Base-by-base conservation (phyloP, 768 basidiomycete species). In the Kwoniella dejecticola region DNA sequence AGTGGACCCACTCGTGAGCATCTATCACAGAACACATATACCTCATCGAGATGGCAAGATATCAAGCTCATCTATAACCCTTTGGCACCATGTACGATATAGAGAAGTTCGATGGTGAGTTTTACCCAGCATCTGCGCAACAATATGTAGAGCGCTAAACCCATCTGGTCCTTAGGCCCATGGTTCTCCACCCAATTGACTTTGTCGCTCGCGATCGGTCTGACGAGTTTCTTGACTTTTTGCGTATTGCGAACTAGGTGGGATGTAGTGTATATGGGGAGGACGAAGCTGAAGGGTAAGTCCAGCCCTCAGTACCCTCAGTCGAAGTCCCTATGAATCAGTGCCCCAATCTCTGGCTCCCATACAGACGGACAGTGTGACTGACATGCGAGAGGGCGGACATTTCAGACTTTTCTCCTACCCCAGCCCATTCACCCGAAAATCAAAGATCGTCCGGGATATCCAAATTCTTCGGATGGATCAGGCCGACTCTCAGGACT, bases 151-250 rank as follows among this genome's bases (percentile, higher is more conserved):
- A 29, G 7, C 3, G 50, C 21, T 49, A 29, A 30, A 27, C 17
- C 11, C 33, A 27, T 40, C 31, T 31, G 21, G 11, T 21, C 19
- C 19, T 0, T n/a, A 73, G 94, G 95, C 0, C 92, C 93, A 31
- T 98, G 96, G 96, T 89, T 99, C 79, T 86, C 86, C 21, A 96
- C 94, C 1, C 95, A 98, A 77, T 81, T 95, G 17, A 79, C 83
- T 2, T 85, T 98, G 30, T 89, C 95, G 3, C 81, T 84, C 12
- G 78, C 83, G 17, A 86, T 99, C 60, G 95, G 96, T 1, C 41
- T 92, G 1, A 78, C 82, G 3, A 89, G 90, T 0, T 92, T 97
- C 80, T 73, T 96, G 15, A 73, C 91, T 3, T 99, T 99, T 81
- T 95, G 89, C 3, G 90, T 91, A 72, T 87, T 87, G 68, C 83